phyloP scores from a whole-genome alignment of 805 yeast genomes.

The Ogataea chonburiensis region DNA sequence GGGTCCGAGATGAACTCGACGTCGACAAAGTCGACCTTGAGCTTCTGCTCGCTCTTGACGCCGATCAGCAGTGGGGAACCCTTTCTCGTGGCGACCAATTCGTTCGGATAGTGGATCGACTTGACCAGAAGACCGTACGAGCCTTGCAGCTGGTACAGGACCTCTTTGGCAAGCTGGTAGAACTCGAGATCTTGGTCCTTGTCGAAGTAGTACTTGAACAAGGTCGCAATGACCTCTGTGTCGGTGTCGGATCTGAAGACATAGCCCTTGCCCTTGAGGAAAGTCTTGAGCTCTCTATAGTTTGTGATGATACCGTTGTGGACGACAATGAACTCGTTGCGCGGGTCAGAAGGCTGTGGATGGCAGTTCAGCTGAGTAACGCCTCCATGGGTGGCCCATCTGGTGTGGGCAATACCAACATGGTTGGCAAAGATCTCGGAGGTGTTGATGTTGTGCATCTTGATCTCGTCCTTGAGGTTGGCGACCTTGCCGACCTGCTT shows the following conservation, averaged over 20 bases:
- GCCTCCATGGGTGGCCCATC: constrained; percentile 99
- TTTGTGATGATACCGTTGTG: constrained; percentile 99
- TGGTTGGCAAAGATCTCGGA: constrained; percentile 73
- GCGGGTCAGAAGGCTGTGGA: constrained; percentile 88
- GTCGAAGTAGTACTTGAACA: constrained; percentile 83
- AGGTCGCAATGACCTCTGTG: constrained; percentile 96
- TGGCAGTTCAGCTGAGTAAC: constrained; percentile 87
- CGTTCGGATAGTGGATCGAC: constrained; percentile 91
- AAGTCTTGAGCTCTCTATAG: constrained; percentile 84
- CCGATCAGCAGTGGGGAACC: constrained; percentile 98
- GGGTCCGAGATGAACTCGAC: constrained; percentile 85
- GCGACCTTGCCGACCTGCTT: constrained; percentile 92
- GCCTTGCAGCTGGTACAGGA: constrained; percentile 90
- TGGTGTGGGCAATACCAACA: constrained; percentile 96
- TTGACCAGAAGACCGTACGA: constrained; percentile 95
- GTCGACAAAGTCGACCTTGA: constrained; percentile 97
- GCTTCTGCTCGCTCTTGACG: constrained; percentile 91
- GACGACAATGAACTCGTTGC: constrained; percentile 84
- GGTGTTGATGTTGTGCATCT: constrained; percentile 49
- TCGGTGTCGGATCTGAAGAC: constrained; percentile 91
- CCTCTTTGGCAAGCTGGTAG: constrained; percentile 89
- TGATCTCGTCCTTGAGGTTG: constrained; percentile 68
- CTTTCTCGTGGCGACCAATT: constrained; percentile 93
- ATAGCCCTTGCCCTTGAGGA: constrained; percentile 76
- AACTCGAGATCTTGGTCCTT: constrained; percentile 83